phyloP scores from a whole-genome alignment of 2,329 filamentous ascomycete species.

The Apiospora phragmitis region DNA sequence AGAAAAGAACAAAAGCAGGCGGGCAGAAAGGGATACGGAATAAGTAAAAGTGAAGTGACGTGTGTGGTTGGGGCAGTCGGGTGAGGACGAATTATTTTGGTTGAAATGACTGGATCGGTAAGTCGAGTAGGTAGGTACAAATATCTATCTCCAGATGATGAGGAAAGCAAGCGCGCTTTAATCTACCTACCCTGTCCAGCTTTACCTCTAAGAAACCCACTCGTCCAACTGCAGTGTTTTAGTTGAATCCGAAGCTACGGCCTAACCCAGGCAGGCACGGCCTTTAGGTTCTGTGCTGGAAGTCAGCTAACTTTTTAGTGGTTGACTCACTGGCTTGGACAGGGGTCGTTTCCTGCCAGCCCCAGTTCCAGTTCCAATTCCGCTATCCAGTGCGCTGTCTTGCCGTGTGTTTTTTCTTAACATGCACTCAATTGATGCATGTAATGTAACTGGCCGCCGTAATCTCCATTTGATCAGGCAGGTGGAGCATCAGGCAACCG shows the following conservation, averaged over 20 bases:
- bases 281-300: background rate
- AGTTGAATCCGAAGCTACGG: background rate
- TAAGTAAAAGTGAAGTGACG: background rate
- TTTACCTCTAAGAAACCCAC: background rate
- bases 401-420: background rate
- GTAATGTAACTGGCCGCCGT: background rate
- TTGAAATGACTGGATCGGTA: background rate
- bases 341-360: background rate
- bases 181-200: background rate
- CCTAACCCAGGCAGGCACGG: background rate
- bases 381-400: background rate
- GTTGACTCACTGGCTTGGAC: background rate
- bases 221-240: background rate
- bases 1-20: background rate
- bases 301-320: slow-evolving; percentile 3
- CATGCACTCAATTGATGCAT: background rate
- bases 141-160: background rate
- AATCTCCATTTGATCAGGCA: background rate
- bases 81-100: background rate
- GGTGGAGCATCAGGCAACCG: background rate
- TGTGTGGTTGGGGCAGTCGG: background rate
- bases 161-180: background rate
- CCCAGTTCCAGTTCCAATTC: background rate
- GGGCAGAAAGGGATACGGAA: background rate
- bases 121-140: background rate